Base-by-base conservation (phyloP, 768 basidiomycete genomes). In the Hysterangium stoloniferum region DNA sequence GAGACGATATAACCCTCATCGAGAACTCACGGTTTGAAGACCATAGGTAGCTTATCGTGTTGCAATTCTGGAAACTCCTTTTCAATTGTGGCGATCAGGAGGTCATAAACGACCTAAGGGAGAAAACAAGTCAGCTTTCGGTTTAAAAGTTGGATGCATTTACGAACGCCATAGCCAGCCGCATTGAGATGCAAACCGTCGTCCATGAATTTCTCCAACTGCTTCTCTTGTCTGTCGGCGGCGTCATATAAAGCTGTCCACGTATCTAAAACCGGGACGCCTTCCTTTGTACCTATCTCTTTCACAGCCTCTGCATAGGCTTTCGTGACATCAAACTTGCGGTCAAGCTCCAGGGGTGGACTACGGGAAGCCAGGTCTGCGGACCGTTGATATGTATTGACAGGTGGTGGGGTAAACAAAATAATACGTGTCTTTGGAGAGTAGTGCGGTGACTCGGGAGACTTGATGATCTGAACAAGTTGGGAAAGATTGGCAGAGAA, bases 111-210 rank as follows among this genome's bases (percentile, higher is more conserved):
- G 46, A 89, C 59, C 88, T 90, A 53, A 27, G 20, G 8, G n/a
- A 7, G 15, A 11, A 24, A 41, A 31, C 31, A 40, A 24, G n/a
- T 8, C 4, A 32, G 15, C 4, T 5, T 6, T n/a, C n/a, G n/a
- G n/a, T n/a, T n/a, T n/a, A n/a, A n/a, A n/a, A 34, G 38, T 32
- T 22, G 11, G 48, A 17, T 22, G 25, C 22, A 61, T 80, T 59
- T 58, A 88, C 86, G n/a, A n/a, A n/a, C 63, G 44, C 73, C 62
- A 58, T 93, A 93, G 20, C 89, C 93, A 2, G 66, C 73, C n/a
- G 64, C 71, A 47, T 77, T 89, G 58, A 91, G 66, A 65, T 96
- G 93, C 45, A 96, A 66, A 2, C 93, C 93, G 61, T 96, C 93
- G 35, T 61, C 65, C 47, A 88, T 63, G 59, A 74, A 84, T 37